These are phyloP conservation scores for Pythium oligandrum DNA, from an alignment of 352 stramenopile species.

Conservation along the genomic window DNA sequence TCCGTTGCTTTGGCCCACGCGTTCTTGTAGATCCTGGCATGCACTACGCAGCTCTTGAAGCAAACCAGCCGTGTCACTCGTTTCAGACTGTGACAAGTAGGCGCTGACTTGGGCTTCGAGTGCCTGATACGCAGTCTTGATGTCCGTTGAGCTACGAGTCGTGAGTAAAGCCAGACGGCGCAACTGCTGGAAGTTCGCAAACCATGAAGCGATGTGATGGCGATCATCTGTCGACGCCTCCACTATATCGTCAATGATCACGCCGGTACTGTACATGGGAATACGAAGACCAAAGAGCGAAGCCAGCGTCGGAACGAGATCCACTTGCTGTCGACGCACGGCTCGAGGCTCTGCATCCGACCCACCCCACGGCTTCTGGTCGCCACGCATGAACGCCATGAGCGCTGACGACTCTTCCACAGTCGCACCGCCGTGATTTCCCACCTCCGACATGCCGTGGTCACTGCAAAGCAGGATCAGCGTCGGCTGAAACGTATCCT, in stretches of 20 bases:
- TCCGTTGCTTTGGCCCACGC: constrained; percentile 55
- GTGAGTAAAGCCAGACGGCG: constrained; percentile 16
- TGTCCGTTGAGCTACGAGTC: too few relatives aligned
- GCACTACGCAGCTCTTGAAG: constrained; percentile 20
- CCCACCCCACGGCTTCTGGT: constrained; percentile 18
- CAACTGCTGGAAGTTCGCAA: constrained; percentile 63
- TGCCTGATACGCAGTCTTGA: too few relatives aligned
- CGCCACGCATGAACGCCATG: constrained; percentile 65
- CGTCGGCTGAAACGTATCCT: constrained; percentile 25
- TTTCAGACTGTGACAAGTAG: too few relatives aligned
- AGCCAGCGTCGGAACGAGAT: constrained; percentile 79
- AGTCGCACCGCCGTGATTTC: constrained; percentile 83
- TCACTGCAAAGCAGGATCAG: constrained; percentile 84
- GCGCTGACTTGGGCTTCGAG: too few relatives aligned
- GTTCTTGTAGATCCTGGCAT: constrained; percentile 43
- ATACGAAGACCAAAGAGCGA: constrained; percentile 59
- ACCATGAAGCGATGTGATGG: constrained; percentile 64
- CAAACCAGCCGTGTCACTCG: too few relatives aligned
- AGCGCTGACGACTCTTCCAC: constrained; percentile 81
- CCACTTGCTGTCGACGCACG: constrained; percentile 44
- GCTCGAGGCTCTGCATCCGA: constrained; percentile 16
- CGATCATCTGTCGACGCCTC: background rate
- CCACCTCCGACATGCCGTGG: constrained; percentile 87
- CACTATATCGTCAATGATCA: constrained; percentile 48
- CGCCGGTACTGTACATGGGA: constrained; percentile 46